Evolutionary conservation across 352 stramenopile species (phyloP).

Genomic region (Pythium dissimile): DNA sequence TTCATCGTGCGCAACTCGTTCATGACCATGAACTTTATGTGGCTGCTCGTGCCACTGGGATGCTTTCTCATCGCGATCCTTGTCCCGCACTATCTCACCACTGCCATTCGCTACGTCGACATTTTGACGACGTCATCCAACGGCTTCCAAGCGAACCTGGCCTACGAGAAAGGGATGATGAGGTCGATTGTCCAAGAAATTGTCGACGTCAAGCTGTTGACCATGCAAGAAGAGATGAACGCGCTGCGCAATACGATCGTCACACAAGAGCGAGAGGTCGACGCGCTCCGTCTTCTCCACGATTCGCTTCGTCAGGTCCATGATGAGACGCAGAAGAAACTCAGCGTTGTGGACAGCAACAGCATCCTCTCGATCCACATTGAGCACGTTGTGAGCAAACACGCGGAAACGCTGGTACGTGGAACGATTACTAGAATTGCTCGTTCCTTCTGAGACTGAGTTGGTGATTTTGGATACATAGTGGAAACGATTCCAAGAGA

Average conservation of each 20-base stretch:
- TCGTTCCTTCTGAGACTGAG: background rate
- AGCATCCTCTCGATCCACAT: constrained; percentile 66
- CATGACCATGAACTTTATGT: constrained; percentile 71
- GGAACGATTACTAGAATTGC: too few species aligned
- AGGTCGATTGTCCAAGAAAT: constrained; percentile 63
- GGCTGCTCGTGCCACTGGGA: constrained; percentile 62
- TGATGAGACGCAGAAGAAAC: constrained; percentile 53
- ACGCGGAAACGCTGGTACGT: constrained; percentile 62
- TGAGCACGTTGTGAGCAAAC: constrained; percentile 57
- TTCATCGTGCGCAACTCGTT: constrained; percentile 62
- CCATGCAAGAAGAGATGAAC: constrained; percentile 50
- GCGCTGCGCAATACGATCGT: constrained; percentile 47
- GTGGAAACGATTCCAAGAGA: constrained; percentile 58
- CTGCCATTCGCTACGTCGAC: constrained; percentile 66
- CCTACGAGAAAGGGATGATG: constrained; percentile 56
- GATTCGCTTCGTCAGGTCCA: constrained; percentile 52
- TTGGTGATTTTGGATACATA: constrained; percentile 3
- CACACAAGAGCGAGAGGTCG: constrained; percentile 55
- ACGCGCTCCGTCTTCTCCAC: constrained; percentile 52
- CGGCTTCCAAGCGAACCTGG: constrained; percentile 23
- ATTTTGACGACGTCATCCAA: constrained; percentile 44
- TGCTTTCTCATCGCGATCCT: constrained; percentile 71
- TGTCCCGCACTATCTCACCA: constrained; percentile 67
- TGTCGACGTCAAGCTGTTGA: constrained; percentile 58
- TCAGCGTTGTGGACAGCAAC: constrained; percentile 51